A percentile compares a stretch with the other conserved stretches of the same genome.
These are phyloP conservation scores for Lentinula aciculospora DNA, from an alignment of 768 basidiomycete genomes.

Conservation along the genomic window DNA sequence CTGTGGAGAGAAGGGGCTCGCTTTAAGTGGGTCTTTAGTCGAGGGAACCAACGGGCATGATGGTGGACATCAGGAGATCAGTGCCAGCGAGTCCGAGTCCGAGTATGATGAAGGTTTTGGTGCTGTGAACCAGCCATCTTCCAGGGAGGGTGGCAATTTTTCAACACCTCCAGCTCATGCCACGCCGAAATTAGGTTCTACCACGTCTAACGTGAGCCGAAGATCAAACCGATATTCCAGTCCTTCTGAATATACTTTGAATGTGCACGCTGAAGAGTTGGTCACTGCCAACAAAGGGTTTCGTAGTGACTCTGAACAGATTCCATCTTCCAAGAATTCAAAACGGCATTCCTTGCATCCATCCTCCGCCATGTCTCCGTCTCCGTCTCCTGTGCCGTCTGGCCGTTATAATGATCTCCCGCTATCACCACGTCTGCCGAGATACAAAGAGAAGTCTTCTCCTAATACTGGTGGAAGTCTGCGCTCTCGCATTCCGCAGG, in stretches of 20 bases:
- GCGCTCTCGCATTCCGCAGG: neutral
- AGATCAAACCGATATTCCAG: neutral
- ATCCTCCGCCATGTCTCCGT: neutral
- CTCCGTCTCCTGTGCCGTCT: neutral
- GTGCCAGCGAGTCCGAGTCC: constrained; percentile 17
- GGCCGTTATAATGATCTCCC: neutral
- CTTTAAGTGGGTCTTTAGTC: constrained; percentile 24
- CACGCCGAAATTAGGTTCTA: neutral
- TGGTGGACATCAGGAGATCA: constrained; percentile 7
- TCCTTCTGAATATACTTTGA: neutral
- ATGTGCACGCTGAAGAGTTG: neutral
- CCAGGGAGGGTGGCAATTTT: too few species aligned
- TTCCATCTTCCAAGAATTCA: neutral
- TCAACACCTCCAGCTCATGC: neutral
- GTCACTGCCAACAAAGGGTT: too few species aligned
- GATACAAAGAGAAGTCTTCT: neutral
- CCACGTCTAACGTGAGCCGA: neutral
- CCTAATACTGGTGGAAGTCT: neutral
- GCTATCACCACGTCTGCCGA: neutral
- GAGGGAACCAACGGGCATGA: constrained; percentile 14
- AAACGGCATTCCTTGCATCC: neutral
- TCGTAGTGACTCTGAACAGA: neutral
- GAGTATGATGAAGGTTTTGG: constrained; percentile 16
- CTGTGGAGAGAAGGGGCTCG: constrained; percentile 27
- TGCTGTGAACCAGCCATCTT: neutral